phyloP scores from a whole-genome alignment of 2,329 filamentous ascomycete genomes.

The Chaetomium olivaceum region DNA sequence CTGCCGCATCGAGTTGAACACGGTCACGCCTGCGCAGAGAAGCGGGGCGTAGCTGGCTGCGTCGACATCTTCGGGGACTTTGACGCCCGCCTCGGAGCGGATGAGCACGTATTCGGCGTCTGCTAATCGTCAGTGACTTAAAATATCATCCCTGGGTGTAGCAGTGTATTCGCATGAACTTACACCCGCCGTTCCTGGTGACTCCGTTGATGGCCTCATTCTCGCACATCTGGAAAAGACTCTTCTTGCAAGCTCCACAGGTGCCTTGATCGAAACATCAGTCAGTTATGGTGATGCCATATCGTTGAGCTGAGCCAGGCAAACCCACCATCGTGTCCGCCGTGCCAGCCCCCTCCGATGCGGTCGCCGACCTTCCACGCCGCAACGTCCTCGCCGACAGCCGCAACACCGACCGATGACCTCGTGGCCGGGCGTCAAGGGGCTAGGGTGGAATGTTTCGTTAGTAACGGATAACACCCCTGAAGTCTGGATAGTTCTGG shows the following conservation, averaged over 20 bases:
- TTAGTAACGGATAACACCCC: not conserved
- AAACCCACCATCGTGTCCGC: conserved; percentile 53
- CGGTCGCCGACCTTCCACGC: conserved; percentile 64
- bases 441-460: conserved; percentile 26
- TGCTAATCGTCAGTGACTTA: conserved; percentile 13
- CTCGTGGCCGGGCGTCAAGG: conserved; percentile 58
- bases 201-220: conserved; percentile 65
- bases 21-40: conserved; percentile 53
- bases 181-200: conserved; percentile 61
- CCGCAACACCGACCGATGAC: conserved; percentile 59
- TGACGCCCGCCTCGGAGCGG: conserved; percentile 53
- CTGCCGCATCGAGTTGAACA: conserved; percentile 45
- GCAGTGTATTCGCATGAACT: conserved; percentile 10
- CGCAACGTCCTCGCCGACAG: conserved; percentile 51
- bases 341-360: conserved; percentile 70
- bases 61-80: conserved; percentile 44
- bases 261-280: conserved; percentile 34
- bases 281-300: not conserved
- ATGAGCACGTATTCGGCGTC: conserved; percentile 56
- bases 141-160: not conserved
- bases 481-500: not conserved
- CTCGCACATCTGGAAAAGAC: conserved; percentile 68
- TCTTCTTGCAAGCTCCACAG: conserved; percentile 64
- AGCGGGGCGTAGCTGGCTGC: conserved; percentile 49
- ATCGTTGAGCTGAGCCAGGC: not conserved